phyloP scores from a whole-genome alignment of 257 asterid species.

The Rehmannia glutinosa region DNA sequence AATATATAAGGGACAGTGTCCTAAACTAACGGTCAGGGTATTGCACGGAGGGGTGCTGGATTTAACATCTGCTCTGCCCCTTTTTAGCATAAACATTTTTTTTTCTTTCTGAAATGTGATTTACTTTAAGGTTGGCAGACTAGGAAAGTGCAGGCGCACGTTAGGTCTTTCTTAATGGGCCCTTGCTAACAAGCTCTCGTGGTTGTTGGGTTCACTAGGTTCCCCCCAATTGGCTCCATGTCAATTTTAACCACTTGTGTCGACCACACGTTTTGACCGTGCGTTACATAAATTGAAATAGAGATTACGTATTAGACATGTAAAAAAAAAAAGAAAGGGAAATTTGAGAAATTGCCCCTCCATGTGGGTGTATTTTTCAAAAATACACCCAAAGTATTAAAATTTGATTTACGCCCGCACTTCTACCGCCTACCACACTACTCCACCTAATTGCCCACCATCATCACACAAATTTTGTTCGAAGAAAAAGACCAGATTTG shows the following conservation, averaged over 20 bases:
- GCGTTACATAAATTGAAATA: not conserved
- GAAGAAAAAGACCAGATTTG: too few relatives aligned
- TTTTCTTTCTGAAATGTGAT: not conserved
- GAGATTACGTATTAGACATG: not conserved
- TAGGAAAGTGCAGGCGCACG: not conserved
- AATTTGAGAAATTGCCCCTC: too few relatives aligned
- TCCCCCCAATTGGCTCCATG: slow-evolving; percentile 31
- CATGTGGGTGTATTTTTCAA: too few relatives aligned
- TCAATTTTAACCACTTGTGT: slow-evolving; percentile 43
- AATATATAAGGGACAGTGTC: slow-evolving; percentile 34
- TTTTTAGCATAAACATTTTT: slow-evolving; percentile 18
- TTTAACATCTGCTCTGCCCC: slow-evolving; percentile 39
- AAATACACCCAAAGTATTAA: too few relatives aligned
- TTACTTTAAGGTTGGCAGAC: not conserved
- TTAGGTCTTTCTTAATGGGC: too few relatives aligned
- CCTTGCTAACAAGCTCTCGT: too few relatives aligned
- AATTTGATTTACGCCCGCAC: too few relatives aligned
- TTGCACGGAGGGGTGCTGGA: slow-evolving; percentile 44
- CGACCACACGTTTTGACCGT: slow-evolving; percentile 23
- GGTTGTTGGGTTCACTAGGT: slow-evolving; percentile 32
- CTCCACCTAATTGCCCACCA: too few relatives aligned
- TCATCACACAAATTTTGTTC: too few relatives aligned
- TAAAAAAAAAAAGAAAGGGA: too few relatives aligned
- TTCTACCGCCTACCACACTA: too few relatives aligned
- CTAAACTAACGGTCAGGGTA: slow-evolving; percentile 48